Evolutionary conservation across 352 stramenopile species (phyloP).

Genomic region (Phytopythium cucurbitacearum): DNA sequence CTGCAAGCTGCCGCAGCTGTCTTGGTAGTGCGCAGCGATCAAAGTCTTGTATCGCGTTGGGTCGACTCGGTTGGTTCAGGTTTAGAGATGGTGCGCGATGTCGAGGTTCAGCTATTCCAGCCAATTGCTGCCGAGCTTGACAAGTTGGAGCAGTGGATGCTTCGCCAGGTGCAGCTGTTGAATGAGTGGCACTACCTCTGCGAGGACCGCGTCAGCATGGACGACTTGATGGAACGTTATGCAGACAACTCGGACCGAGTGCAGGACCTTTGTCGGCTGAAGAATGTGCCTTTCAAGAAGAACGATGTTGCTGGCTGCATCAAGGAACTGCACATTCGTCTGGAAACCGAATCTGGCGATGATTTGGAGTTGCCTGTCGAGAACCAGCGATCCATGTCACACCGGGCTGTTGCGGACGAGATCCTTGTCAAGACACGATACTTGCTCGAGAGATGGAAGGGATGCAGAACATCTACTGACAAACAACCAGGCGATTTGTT

Average conservation of each 20-base stretch:
- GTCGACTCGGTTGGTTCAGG: background rate
- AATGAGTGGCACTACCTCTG: slow-evolving; percentile 59
- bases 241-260: slow-evolving; percentile 40
- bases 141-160: slow-evolving; percentile 59
- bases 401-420: slow-evolving; percentile 25
- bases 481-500: slow-evolving; percentile 6
- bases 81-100: background rate
- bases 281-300: slow-evolving; percentile 30
- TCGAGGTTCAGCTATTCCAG: slow-evolving; percentile 15
- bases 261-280: slow-evolving; percentile 44
- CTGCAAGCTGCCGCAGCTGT: slow-evolving; percentile 19
- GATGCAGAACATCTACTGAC: slow-evolving; percentile 9
- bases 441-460: slow-evolving; percentile 22
- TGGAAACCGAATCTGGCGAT: slow-evolving; percentile 15
- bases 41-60: slow-evolving; percentile 1
- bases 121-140: slow-evolving; percentile 28
- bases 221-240: slow-evolving; percentile 54
- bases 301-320: slow-evolving; percentile 32
- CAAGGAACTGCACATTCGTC: slow-evolving; percentile 25
- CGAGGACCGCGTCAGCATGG: slow-evolving; percentile 29
- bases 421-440: slow-evolving; percentile 25
- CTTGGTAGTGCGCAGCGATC: slow-evolving; percentile 13
- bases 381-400: slow-evolving; percentile 11
- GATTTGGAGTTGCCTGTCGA: background rate
- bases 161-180: slow-evolving; percentile 53